Evolutionary conservation across 2,329 filamentous ascomycete genomes (phyloP), one percentile per base, ranked within the genome.

Genomic region (Verticillium nubilum): DNA sequence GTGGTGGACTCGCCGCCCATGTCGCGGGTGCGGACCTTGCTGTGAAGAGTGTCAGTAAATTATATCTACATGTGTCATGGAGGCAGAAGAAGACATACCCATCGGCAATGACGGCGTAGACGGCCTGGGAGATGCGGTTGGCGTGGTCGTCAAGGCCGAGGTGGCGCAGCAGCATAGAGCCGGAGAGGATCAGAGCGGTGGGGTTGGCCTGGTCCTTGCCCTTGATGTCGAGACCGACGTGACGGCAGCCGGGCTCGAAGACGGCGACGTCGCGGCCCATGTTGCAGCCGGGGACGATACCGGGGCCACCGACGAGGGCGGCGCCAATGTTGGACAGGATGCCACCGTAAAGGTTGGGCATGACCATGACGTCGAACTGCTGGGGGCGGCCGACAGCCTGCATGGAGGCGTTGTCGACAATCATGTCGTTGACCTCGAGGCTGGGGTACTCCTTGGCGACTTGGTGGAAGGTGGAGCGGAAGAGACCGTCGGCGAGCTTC

Each of bases 381-480:
- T 98, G 95, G 64, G 95, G 95, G 67, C 87, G 86, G 67, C 91
- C 93, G 68, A 99, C 95, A 74, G 92, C 96, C 84, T 99, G 95
- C 95, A 99, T 99, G 73, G 91, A 96, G 72, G 95, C 95, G 79
- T 99, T 99, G 82, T 99, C 95, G 78, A 99, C 95, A 77, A 99
- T 99, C 94, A 99, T 97, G 81, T 99, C 95, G 83, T 96, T 96
- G 74, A 89, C 89, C 83, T 97, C 91, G 69, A 99, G 85, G 64
- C 91, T 96, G 62, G 95, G 94, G 82, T 95, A 99, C 77, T 97
- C 92, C 82, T 96, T 90, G 67, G 92, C 91, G 68, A 95, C 88
- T 72, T 88, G 85, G 83, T 96, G 92, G 85, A 98, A 96, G 68
- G 95, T 98, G 81, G 88, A 94, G 76, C 95, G 90, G 91, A 99